Base-by-base conservation (phyloP, 306 rosid genomes). In the Pyrus pyrifolia region DNA sequence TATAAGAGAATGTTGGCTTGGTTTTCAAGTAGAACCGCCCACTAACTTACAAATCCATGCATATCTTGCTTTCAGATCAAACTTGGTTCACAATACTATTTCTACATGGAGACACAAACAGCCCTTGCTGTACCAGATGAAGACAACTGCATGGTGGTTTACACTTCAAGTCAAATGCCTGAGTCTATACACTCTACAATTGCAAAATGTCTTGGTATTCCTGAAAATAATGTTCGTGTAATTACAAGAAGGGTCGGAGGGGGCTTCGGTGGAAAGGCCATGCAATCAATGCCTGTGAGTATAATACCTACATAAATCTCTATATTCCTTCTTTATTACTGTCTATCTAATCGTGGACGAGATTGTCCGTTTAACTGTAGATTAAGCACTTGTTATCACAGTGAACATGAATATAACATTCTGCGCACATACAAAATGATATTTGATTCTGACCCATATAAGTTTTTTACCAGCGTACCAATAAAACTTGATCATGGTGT, bases 111-210 rank as follows among this genome's bases (percentile, higher is more conserved):
- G 85, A 85, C 99, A 15, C 99, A 95, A 76, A 82, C 92, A 83
- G 90, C 99, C 63, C 97, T 94, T 86, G 99, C 99, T 9, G 72
- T 95, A 58, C 98, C 98, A 67, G 98, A 95, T 75, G 98, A 95
- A 87, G 98, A 92, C 82, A 90, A 90, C 78, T 88, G 97, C 87
- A 87, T 95, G 77, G 85, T 88, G 57, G 93, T 95, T 76, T 90
- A 92, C 86, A 81, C 87, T 74, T 89, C 98, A 81, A 70, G 9
- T 61, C 97, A 95, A 68, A 74, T 86, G 83, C 98, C 98, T 21
- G 85, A 88, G 85, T 66, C 0, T 71, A 64, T 71, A 0, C 97
- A 92, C 76, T 18, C 76, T 70, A 73, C 79, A 40, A 82, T 95
- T 79, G 93, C 98, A 68, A 88, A 71, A 67, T 92, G 98, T 87